Percentiles rank a stretch among this genome's conserved stretches.
Conservation (phyloP, 345 rosid genomes). For the Camelina sativa region DNA sequence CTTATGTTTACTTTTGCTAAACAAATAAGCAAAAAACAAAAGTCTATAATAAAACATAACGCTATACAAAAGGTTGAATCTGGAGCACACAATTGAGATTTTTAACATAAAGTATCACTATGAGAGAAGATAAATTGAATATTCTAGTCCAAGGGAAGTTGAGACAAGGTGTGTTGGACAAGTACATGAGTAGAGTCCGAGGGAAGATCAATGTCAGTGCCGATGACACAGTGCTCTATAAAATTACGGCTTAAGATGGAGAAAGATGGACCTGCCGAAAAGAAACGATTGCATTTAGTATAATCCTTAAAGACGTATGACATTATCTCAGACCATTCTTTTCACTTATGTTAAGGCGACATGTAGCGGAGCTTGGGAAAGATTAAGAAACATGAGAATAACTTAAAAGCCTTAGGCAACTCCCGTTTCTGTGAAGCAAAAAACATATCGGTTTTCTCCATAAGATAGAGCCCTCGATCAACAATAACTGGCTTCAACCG, state of each 20-base stretch:
- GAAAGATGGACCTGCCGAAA: slow-evolving; percentile 73
- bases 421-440: slow-evolving; percentile 79
- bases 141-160: too few relatives aligned
- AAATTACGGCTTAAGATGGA: slow-evolving; percentile 72
- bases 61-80: too few relatives aligned
- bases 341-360: neutral
- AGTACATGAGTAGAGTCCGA: slow-evolving; percentile 88
- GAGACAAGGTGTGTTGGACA: slow-evolving; percentile 63
- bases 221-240: slow-evolving; percentile 76
- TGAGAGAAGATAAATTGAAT: too few relatives aligned
- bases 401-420: slow-evolving; percentile 74
- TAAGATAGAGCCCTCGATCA: slow-evolving; percentile 91
- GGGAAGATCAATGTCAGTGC: slow-evolving; percentile 91
- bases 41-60: too few relatives aligned
- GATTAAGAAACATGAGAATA: slow-evolving; percentile 70
- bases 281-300: slow-evolving; percentile 20
- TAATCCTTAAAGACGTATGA: slow-evolving; percentile 16
- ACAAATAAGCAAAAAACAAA: too few relatives aligned
- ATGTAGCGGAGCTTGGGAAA: neutral
- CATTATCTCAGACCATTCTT: neutral
- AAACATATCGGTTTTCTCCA: slow-evolving; percentile 72
- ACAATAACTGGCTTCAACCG: slow-evolving; percentile 85
- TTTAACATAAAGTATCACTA: too few relatives aligned
- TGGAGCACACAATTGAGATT: too few relatives aligned
- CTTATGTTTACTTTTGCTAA: too few relatives aligned